phyloP scores from a whole-genome alignment of 2,329 filamentous ascomycete genomes.

The Pseudogymnoascus sp. region DNA sequence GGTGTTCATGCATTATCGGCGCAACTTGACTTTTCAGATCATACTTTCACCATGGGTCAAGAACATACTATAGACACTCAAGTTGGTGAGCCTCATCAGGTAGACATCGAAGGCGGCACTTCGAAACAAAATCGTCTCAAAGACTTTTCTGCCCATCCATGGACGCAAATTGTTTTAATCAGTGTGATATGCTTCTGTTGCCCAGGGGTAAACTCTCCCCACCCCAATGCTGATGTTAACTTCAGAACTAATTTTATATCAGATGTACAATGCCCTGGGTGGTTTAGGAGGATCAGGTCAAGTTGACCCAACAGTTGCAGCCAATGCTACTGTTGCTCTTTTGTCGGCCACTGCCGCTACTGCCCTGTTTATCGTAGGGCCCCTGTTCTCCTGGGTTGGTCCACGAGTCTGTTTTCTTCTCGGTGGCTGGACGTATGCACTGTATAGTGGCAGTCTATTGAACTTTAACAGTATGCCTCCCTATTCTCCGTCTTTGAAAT shows the following conservation, averaged over 20 bases:
- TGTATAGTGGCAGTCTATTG: slow-evolving; percentile 38
- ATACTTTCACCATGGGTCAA: too few relatives aligned
- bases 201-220: slow-evolving; percentile 29
- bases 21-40: too few relatives aligned
- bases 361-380: slow-evolving; percentile 37
- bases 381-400: slow-evolving; percentile 36
- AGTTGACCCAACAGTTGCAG: slow-evolving; percentile 37
- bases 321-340: slow-evolving; percentile 38
- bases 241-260: not conserved
- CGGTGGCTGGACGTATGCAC: slow-evolving; percentile 38
- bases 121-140: not conserved
- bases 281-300: slow-evolving; percentile 40
- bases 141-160: slow-evolving; percentile 34
- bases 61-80: too few relatives aligned
- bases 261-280: slow-evolving; percentile 42
- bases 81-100: too few relatives aligned
- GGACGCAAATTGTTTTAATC: slow-evolving; percentile 41
- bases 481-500: not conserved
- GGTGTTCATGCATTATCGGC: too few relatives aligned
- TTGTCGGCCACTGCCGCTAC: slow-evolving; percentile 36
- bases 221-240: too few relatives aligned
- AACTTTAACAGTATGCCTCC: slow-evolving; percentile 32
- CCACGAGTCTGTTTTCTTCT: slow-evolving; percentile 36
- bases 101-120: not conserved
- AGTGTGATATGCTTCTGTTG: slow-evolving; percentile 43